Evolutionary conservation across 805 yeast species (phyloP), one percentile per base, ranked within the genome.

Genomic region (Lipomyces anomalus): DNA sequence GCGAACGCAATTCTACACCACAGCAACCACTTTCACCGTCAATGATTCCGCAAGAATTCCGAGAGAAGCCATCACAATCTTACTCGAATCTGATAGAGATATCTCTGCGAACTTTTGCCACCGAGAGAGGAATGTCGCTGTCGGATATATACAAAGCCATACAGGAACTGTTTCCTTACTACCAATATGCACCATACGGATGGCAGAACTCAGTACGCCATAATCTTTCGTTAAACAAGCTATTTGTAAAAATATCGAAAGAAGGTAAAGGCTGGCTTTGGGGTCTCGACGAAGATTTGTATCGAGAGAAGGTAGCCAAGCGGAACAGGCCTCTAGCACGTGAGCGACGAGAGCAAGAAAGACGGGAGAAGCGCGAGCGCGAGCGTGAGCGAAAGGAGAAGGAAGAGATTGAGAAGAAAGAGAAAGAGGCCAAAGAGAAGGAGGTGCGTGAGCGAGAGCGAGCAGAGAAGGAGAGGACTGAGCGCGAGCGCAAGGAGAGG

Each of bases 171-270:
- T 90, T 83, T 65, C 97, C 97, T 2, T 92, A 85, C 67, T 92
- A 86, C 67, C 76, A 81, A 57, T 90, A 86, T 65, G 89, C 97
- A 58, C 90, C 95, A 0, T 95, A 88, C 63, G 97, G 97, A 2
- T 92, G 98, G 98, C 98, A 92, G 67, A 82, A 85, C 60, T 79
- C 94, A 0, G 95, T 92, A 17, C 76, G 94, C 42, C 98, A 92
- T 66, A 89, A 88, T 58, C 70, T 92, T 33, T 82, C 90, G 20
- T 71, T 87, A 55, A 88, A 88, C 66, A 87, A 86, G 66, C 80
- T 90, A 4, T 92, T 90, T 68, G 73, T 78, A 43, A 84, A 84
- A 59, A 81, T 84, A 13, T 79, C 87, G 32, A 82, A 83, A 49
- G 92, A 84, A 57, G 92, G 94, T n/a, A 84, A 84, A 62, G 95